Base-by-base conservation (phyloP, 129 eudicot species). In the Gnaphalium uliginosum region DNA sequence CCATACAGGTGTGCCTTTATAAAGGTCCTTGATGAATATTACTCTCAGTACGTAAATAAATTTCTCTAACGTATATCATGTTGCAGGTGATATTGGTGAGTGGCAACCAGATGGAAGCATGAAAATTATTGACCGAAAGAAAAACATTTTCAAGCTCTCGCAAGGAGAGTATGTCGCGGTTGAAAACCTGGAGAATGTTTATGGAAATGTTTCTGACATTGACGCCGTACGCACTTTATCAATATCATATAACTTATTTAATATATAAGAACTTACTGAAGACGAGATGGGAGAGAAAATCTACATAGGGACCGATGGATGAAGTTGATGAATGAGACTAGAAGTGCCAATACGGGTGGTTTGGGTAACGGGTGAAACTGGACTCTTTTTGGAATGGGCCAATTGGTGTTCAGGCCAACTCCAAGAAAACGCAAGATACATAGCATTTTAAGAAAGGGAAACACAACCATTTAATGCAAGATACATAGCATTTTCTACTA, bases 151-250 rank as follows among this genome's bases (percentile, higher is more conserved):
- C 70, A 93, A 93, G 86, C 96, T 90, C 32, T 82, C 96, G 43
- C 96, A 90, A 76, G 98, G 96, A 81, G 98, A 93, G 64, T 93
- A 93, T 68, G 98, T 93, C 68, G 98, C 96, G 0, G 98, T 93
- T 66, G 96, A 93, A 68, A 93, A 90, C 72, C 82, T 93, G 82
- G 96, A 93, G 79, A 90, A 90, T 70, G 75, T 93, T 51, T 93
- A 78, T 71, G 98, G 92, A 61, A 86, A 82, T 69, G 92, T 85
- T 76, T 43, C 92, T 41, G 87, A 39, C 39, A 73, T 92, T 75
- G 98, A 92, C 53, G 64, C 92, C 85, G 96, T 92, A 87, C 13
- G 69, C 60, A 30, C 15, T 65, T 7, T 76, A 64, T 50, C 21
- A 60, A 26, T 19, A 25, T 6, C 24, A 60, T 74, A 14, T 35